Percentiles rank a stretch among this genome's conserved stretches.
phyloP scores from a whole-genome alignment of 495 filamentous ascomycete species.

The Aspergillus cristatus region DNA sequence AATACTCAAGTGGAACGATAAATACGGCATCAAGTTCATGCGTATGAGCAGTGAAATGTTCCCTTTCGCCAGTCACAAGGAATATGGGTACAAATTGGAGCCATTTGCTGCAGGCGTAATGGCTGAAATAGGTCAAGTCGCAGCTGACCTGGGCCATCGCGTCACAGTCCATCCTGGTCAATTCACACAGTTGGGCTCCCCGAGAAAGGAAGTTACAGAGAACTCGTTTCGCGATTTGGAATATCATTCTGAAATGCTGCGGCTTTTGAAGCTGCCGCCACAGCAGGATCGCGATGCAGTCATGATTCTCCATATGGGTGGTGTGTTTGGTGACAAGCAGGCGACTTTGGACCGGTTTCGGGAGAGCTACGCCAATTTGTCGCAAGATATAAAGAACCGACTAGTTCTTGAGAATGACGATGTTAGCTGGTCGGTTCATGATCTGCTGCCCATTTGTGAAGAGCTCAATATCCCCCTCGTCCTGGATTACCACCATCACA shows the following conservation, averaged over 20 bases:
- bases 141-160: conserved; percentile 74
- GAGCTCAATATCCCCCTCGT: conserved; percentile 89
- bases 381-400: conserved; percentile 63
- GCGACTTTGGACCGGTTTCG: conserved; percentile 77
- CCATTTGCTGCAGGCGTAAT: conserved; percentile 78
- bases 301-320: conserved; percentile 94
- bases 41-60: conserved; percentile 94
- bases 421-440: conserved; percentile 82
- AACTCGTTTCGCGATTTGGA: conserved; percentile 74
- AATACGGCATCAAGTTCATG: conserved; percentile 87
- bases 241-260: conserved; percentile 82
- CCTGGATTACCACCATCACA: conserved; percentile 92
- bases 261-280: conserved; percentile 64
- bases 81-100: conserved; percentile 79
- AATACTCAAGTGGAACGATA: conserved; percentile 88
- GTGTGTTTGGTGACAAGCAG: conserved; percentile 79
- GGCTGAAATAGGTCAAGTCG: conserved; percentile 64
- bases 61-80: conserved; percentile 81
- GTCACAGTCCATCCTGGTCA: conserved; percentile 88
- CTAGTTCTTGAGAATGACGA: conserved; percentile 94
- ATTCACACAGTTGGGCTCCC: conserved; percentile 86
- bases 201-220: conserved; percentile 61
- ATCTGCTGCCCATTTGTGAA: conserved; percentile 83
- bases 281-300: conserved; percentile 83
- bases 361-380: conserved; percentile 59